Evolutionary conservation across 164 flowering plant species (phyloP).

Genomic region (Aristolochia californica): DNA sequence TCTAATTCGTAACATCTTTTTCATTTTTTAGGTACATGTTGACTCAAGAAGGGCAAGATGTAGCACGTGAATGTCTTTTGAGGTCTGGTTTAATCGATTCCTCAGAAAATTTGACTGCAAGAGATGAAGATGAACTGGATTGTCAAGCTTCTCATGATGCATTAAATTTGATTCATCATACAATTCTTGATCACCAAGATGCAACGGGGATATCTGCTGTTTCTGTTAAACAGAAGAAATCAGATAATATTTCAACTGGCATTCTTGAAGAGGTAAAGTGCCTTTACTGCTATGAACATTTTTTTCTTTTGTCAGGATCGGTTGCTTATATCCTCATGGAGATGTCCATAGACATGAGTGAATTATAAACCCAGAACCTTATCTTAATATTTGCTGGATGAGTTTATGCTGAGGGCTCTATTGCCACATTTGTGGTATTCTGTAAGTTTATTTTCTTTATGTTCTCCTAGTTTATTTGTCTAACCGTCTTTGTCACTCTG

Average conservation of each 20-base stretch:
- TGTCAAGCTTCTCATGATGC: conserved; percentile 7
- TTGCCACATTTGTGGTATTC: too few relatives aligned
- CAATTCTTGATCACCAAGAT: too few relatives aligned
- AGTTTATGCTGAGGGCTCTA: too few relatives aligned
- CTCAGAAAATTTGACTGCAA: conserved; percentile 10
- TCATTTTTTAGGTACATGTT: conserved; percentile 58
- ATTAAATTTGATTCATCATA: neutral
- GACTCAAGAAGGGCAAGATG: conserved; percentile 63
- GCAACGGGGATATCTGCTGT: neutral
- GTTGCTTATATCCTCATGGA: too few relatives aligned
- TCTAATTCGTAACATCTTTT: too few relatives aligned
- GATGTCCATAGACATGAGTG: too few relatives aligned
- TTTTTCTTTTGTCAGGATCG: neutral
- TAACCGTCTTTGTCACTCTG: too few relatives aligned
- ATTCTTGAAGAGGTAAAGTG: conserved; percentile 44
- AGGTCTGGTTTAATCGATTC: conserved; percentile 59
- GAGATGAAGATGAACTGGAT: conserved; percentile 11
- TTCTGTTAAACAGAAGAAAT: conserved; percentile 16
- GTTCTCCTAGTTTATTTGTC: too few relatives aligned
- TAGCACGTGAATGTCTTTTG: conserved; percentile 64
- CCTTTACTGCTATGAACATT: neutral
- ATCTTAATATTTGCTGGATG: too few relatives aligned
- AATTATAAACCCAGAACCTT: too few relatives aligned
- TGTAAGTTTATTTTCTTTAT: too few relatives aligned
- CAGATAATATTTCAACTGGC: conserved; percentile 36